Evolutionary conservation across 495 filamentous ascomycete genomes (phyloP), one percentile per base, ranked within the genome.

Genomic region (Penicillium arizonense): DNA sequence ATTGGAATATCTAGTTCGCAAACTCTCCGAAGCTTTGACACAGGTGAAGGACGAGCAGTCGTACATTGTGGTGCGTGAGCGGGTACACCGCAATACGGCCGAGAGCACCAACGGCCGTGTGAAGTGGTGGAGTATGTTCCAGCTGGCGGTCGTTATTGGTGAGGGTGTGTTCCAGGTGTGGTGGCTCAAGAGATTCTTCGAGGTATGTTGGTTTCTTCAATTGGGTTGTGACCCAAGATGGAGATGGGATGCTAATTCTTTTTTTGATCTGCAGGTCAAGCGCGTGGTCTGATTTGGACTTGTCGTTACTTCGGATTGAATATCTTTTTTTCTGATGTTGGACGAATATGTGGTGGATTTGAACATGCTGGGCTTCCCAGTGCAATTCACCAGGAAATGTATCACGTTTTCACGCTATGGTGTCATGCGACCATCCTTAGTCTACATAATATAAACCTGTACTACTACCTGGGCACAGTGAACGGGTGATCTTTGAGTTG

Each of bases 41-140:
- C 89, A 95, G 74, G 92, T 96, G 61, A 94, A 93, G 73, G 94
- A 98, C 70, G 94, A 98, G 73, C 94, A 98, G 74, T 84, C 88
- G 53, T 98, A 98, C 73, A 98, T 98, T 58, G 89, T 98, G 35
- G 77, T 97, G 43, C 85, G 94, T 54, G 94, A 98, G 75, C 82
- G 95, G 56, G 93, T 90, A 50, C 94, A 98, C 80, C 83, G 94
- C 59, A 97, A 98, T 75, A 98, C 94, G 4, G 94, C 94, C 43
- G 94, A 98, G 79, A 96, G 91, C 82, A 98, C 94, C 51, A 98
- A 98, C 72, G 83, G 84, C 55, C 78, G 94, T 47, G 94, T 98
- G 53, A 98, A 98, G 75, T 98, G 94, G 94, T 98, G 95, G 95
- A 97, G 92, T 68, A 82, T 97, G 55, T 97, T 97, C 74, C 91